Base-by-base conservation (phyloP, 1,284 basidiomycete genomes). In the Ustilago esculenta region DNA sequence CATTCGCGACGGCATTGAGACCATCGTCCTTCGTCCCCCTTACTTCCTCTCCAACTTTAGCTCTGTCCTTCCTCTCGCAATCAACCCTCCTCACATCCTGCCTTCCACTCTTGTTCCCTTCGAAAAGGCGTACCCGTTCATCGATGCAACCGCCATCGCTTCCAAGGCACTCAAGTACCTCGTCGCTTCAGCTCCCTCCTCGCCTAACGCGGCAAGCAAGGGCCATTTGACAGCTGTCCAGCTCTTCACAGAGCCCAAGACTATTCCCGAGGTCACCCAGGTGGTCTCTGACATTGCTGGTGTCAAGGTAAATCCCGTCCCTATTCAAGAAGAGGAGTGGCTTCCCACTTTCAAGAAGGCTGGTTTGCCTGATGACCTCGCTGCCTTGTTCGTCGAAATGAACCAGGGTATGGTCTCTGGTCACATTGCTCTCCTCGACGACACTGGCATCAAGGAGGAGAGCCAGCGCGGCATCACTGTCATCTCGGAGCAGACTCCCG, bases 161-260 rank as follows among this genome's bases (percentile, higher is more conserved):
- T 15, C 25, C n/a, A 57, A 48, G 4, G 60, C 60, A 0, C 41
- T 57, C 54, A 64, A 64, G 21, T 64, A 53, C 17, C 49, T 64
- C 30, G 7, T 52, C 33, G 34, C 51, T 5, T 18, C 53, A 2
- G 27, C 37, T 8, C 17, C 23, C 0, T 52, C 57, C 6, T 42
- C 48, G 1, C 18, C 35, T 1, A 15, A 42, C 10, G 40, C 40
- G n/a, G 41, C 32, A 0, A 41, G 21, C 9, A 41, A 58, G 29
- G 50, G 48, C 5, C 40, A 41, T 18, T 25, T 65, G 12, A 49
- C 55, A 7, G 55, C 50, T 6, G 49, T 49, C 2, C 48, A 65
- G 42, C 41, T 65, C 21, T 18, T 57, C 25, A 46, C 41, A 6
- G 37, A 20, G 11, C 14, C 10, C 1, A 56, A 65, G 37, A 65